Conservation (phyloP, 208 protist species). For the Leishmania tropica region DNA sequence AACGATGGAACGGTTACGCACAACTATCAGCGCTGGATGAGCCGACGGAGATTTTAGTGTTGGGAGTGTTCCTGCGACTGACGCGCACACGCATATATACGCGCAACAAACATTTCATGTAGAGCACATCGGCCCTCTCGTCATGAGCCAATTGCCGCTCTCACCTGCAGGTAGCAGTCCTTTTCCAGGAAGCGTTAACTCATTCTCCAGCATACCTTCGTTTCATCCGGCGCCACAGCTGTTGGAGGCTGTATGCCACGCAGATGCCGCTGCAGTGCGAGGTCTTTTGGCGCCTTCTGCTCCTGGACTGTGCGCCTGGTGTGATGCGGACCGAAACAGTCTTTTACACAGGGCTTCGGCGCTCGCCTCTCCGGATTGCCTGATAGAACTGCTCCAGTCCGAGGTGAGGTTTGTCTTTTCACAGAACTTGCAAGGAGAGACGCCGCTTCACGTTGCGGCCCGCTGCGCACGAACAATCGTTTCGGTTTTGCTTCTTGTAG, state of each 20-base stretch:
- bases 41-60: not conserved
- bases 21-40: not conserved
- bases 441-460: slow-evolving; percentile 54
- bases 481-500: slow-evolving; percentile 47
- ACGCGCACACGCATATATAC: not conserved
- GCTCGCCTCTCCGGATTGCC: slow-evolving; percentile 27
- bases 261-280: slow-evolving; percentile 26
- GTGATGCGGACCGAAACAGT: slow-evolving; percentile 23
- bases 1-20: not conserved
- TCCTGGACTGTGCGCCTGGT: slow-evolving; percentile 11
- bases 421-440: slow-evolving; percentile 44
- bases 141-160: slow-evolving; percentile 9
- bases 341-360: slow-evolving; percentile 56
- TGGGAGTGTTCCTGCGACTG: too few species aligned
- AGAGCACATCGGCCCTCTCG: not conserved
- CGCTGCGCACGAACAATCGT: slow-evolving; percentile 23
- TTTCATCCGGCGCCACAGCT: slow-evolving; percentile 9
- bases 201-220: not conserved
- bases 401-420: slow-evolving; percentile 18
- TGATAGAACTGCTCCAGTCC: slow-evolving; percentile 46
- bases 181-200: not conserved
- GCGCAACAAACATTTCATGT: not conserved
- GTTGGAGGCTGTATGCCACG: slow-evolving; percentile 5
- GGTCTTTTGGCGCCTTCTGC: not conserved
- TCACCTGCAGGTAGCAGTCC: not conserved